Conservation (phyloP, 352 stramenopile genomes). For the Halophytophthora polymorphica region DNA sequence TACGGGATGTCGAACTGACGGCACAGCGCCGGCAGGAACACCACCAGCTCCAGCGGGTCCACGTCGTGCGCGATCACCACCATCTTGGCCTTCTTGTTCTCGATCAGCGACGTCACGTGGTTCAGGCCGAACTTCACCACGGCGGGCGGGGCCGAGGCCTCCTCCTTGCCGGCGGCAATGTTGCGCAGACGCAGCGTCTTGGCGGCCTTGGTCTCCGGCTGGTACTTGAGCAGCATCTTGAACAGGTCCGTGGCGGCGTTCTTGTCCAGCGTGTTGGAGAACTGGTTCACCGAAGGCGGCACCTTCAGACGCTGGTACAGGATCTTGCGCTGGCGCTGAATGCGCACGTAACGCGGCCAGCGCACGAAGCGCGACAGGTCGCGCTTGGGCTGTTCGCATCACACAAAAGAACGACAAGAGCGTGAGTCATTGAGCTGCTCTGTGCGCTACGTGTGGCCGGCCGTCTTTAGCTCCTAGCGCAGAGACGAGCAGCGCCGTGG, state of each 20-base stretch:
- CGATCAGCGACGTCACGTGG: constrained; percentile 98
- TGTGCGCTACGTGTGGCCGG: background rate
- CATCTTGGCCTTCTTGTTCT: constrained; percentile 99
- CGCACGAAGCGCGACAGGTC: constrained; percentile 98
- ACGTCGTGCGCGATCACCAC: constrained; percentile 99
- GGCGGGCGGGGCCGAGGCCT: constrained; percentile 82
- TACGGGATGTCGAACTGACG: constrained; percentile 99
- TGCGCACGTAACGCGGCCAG: constrained; percentile 98
- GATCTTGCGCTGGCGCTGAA: constrained; percentile 99
- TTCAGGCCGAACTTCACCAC: constrained; percentile 99
- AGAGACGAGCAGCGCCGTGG: constrained; percentile 1
- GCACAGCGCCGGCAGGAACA: constrained; percentile 97
- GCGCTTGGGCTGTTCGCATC: constrained; percentile 78
- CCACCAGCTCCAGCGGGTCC: constrained; percentile 97
- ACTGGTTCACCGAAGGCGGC: constrained; percentile 98
- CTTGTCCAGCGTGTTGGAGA: constrained; percentile 98
- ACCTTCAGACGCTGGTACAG: constrained; percentile 99
- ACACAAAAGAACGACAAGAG: constrained; percentile 12
- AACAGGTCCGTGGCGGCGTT: constrained; percentile 98
- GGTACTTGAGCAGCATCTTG: constrained; percentile 99
- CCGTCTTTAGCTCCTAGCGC: background rate
- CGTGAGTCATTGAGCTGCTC: constrained; percentile 14
- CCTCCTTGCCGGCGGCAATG: constrained; percentile 93
- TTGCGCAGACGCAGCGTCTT: constrained; percentile 98
- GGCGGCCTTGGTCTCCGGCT: constrained; percentile 96